Percentiles rank a stretch among this genome's conserved stretches.
phyloP scores from a whole-genome alignment of 306 rosid genomes.

The Abrus pulchellus region DNA sequence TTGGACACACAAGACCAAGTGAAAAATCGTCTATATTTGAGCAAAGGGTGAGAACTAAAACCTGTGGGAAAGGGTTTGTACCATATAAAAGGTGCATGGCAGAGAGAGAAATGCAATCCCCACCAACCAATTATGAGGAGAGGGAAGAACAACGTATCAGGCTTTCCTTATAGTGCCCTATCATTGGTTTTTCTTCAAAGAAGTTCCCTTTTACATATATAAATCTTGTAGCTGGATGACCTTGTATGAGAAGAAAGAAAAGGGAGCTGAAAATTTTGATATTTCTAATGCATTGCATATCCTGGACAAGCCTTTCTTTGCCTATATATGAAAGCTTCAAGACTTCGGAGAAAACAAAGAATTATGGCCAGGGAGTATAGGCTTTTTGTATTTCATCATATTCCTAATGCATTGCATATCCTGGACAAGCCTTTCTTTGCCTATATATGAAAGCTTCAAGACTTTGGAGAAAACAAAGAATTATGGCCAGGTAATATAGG shows the following conservation, averaged over 20 bases:
- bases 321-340: constrained; percentile 7
- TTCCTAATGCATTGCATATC: constrained; percentile 39
- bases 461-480: neutral
- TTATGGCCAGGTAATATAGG: too few species aligned
- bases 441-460: constrained; percentile 3
- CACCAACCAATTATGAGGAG: constrained; percentile 44
- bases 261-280: constrained; percentile 45
- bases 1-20: constrained; percentile 26
- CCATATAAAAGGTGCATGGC: constrained; percentile 77
- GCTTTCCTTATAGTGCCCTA: constrained; percentile 62
- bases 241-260: constrained; percentile 35
- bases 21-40: constrained; percentile 34
- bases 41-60: constrained; percentile 45
- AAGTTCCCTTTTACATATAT: constrained; percentile 32
- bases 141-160: constrained; percentile 59
- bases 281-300: constrained; percentile 38
- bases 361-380: too few species aligned
- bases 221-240: constrained; percentile 44
- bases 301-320: constrained; percentile 28
- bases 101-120: constrained; percentile 52
- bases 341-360: neutral
- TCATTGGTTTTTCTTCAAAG: neutral
- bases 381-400: neutral
- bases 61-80: constrained; percentile 66
- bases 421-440: constrained; percentile 27